Evolutionary conservation across 192 early-diverging fungal species (phyloP), one percentile per base, ranked within the genome.

Genomic region (Phlyctochytrium bullatum): DNA sequence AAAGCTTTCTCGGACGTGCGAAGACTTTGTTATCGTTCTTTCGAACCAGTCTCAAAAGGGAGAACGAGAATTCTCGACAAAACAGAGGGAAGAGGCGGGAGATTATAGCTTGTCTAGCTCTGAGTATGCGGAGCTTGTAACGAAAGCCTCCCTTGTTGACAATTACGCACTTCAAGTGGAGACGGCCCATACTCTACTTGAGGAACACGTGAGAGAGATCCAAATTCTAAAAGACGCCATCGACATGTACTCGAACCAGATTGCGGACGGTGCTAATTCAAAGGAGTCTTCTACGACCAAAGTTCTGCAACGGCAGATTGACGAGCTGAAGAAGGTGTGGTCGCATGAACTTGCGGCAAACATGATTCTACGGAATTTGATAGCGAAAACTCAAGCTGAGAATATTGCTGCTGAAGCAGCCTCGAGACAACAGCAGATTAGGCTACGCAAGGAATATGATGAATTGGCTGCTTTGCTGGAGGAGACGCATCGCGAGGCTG

Each of bases 291-390:
- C 29, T 24, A 12, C 27, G 2, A 25, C 34, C 6, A 24, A 2
- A 6, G 36, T 64, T n/a, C 68, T 76, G 34, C 67, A 70, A 34
- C 61, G 68, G 0, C 73, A 79, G 23, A 34, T 76, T 28, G 78
- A 79, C n/a, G 78, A 79, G 65, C 53, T 79, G n/a, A 61, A 67
- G 36, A 79, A 69, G 52, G 63, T 73, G 24, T 79, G 78, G 73
- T 68, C 63, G 2, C 78, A 79, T 32, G 78, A 79, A 53, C 65
- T 76, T 16, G 52, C 51, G 10, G 74, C 74, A 47, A 79, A 79
- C 47, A 69, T 63, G 36, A 54, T 66, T 29, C 65, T 79, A 1
- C 78, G 78, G 0, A 68, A 69, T 30, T 51, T 79, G 66, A 68
- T 79, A 35, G 67, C 61, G 23, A 76, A 76, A 56, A 70, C 74